phyloP scores from a whole-genome alignment of 192 early-diverging fungal species.

The Mortierella alpina region DNA sequence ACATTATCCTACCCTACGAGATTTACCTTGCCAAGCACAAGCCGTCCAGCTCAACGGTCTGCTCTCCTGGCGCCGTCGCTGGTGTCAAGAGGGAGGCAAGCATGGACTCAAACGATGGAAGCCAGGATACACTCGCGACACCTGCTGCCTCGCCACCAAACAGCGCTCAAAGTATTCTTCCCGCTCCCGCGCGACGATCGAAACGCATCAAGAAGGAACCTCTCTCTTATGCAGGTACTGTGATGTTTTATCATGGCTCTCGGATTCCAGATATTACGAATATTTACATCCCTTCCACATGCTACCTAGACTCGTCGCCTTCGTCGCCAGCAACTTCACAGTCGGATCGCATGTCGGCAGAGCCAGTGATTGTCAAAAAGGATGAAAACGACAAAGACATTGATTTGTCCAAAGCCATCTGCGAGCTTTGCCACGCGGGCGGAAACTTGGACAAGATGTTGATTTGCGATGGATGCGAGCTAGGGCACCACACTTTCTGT shows the following conservation, averaged over 20 bases:
- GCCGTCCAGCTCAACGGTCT: not conserved
- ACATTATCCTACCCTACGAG: conserved; percentile 74
- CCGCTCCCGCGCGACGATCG: conserved; percentile 28
- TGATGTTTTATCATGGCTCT: not conserved
- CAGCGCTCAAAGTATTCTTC: conserved; percentile 4
- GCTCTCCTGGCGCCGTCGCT: not conserved
- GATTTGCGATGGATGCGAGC: conserved; percentile 85
- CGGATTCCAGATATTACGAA: no score
- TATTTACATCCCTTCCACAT: no score
- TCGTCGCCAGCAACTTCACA: conserved; percentile 37
- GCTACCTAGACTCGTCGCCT: conserved; percentile 20
- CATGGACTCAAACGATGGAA: conserved; percentile 20
- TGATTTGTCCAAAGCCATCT: conserved; percentile 59
- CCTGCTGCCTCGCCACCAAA: conserved; percentile 36
- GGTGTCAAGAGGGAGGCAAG: conserved; percentile 38
- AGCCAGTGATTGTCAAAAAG: conserved; percentile 17
- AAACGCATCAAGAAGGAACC: conserved; percentile 51
- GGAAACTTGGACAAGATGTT: conserved; percentile 70
- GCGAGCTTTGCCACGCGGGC: conserved; percentile 53
- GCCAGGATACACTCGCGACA: conserved; percentile 25
- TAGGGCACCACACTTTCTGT: conserved; percentile 80
- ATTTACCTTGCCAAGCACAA: conserved; percentile 63
- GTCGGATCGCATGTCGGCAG: conserved; percentile 25
- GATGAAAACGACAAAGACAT: conserved; percentile 2
- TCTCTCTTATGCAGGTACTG: conserved; percentile 29